phyloP scores from a whole-genome alignment of 2,329 filamentous ascomycete species.

The Teratosphaeria gauchensis region DNA sequence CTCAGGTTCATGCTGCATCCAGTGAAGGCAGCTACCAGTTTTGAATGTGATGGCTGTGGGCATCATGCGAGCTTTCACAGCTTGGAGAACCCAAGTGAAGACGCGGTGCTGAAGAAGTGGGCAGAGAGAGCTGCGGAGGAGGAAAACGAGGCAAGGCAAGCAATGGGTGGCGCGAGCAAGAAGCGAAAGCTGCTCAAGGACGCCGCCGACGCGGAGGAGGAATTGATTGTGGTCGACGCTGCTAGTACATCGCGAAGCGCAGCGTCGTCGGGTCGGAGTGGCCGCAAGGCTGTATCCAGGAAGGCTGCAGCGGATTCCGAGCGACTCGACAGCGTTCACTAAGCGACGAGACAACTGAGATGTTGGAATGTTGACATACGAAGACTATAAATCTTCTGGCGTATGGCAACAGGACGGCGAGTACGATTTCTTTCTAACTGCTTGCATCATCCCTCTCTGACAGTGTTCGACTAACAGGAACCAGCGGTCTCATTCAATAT shows the following conservation, averaged over 20 bases:
- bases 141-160: constrained; percentile 3
- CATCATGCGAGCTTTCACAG: constrained; percentile 48
- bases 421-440: background rate
- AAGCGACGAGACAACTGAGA: too few relatives aligned
- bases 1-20: constrained; percentile 49
- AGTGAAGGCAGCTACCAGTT: constrained; percentile 44
- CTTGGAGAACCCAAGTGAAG: constrained; percentile 42
- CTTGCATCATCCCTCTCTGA: background rate
- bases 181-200: constrained; percentile 14
- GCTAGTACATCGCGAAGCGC: background rate
- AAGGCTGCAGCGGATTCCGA: too few relatives aligned
- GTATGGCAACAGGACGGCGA: too few relatives aligned
- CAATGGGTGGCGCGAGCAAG: constrained; percentile 12
- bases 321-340: too few relatives aligned
- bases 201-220: background rate
- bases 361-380: too few relatives aligned
- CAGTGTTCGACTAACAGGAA: background rate
- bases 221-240: background rate
- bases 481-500: background rate
- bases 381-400: too few relatives aligned
- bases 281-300: background rate
- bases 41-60: constrained; percentile 46
- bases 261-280: background rate
- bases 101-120: constrained; percentile 39
- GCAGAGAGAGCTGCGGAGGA: constrained; percentile 26